These are phyloP conservation scores for Ascoidea rubescens DNA, from an alignment of 805 yeast species.

Conservation along the genomic window DNA sequence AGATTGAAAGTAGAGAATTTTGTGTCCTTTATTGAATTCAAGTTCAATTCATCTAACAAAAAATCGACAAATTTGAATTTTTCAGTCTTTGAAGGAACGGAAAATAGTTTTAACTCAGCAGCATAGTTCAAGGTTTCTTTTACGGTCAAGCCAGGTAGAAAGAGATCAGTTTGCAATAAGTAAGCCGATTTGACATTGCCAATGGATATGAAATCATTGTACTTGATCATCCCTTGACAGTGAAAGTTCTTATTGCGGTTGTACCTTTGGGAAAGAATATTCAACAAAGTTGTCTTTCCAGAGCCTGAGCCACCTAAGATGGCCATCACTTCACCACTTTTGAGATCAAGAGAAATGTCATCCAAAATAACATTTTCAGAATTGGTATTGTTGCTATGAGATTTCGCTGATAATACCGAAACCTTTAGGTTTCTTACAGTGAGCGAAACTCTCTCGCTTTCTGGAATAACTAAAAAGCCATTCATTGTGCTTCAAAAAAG, in stretches of 20 bases:
- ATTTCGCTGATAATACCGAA: not conserved
- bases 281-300: slow-evolving; percentile 72
- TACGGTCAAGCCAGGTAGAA: slow-evolving; percentile 59
- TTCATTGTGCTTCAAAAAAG: too few species aligned
- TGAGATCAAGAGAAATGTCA: slow-evolving; percentile 43
- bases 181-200: slow-evolving; percentile 27
- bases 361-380: slow-evolving; percentile 20
- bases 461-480: not conserved
- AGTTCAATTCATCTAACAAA: slow-evolving; percentile 48
- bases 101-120: slow-evolving; percentile 55
- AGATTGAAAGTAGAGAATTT: slow-evolving; percentile 32
- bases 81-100: slow-evolving; percentile 26
- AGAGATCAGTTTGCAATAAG: slow-evolving; percentile 61
- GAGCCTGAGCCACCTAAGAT: slow-evolving; percentile 83
- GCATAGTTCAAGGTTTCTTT: slow-evolving; percentile 57
- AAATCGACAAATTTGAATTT: slow-evolving; percentile 40
- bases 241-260: not conserved
- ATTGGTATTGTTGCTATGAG: not conserved
- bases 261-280: slow-evolving; percentile 44
- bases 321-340: slow-evolving; percentile 53
- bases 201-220: not conserved
- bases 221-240: not conserved
- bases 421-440: not conserved
- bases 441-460: not conserved
- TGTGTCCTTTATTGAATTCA: slow-evolving; percentile 23